Conservation (phyloP, 2,329 filamentous ascomycete genomes). For the Trichoderma lentiforme region DNA sequence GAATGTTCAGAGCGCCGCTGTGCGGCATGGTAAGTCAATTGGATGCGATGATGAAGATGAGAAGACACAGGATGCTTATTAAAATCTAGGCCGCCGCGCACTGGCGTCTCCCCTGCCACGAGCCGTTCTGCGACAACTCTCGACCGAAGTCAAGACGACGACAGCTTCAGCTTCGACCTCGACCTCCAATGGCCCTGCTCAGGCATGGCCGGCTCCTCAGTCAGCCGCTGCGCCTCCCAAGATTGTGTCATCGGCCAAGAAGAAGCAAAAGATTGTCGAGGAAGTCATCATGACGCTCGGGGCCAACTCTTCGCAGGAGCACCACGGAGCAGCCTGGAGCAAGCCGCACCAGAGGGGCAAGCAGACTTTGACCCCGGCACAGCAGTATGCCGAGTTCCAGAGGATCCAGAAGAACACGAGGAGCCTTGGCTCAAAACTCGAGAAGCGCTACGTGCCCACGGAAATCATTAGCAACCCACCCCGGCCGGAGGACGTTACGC, state of each 20-base stretch:
- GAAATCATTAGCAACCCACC: slow-evolving; percentile 71
- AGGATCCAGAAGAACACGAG: slow-evolving; percentile 42
- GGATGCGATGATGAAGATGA: not conserved
- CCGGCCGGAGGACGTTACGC: slow-evolving; percentile 72
- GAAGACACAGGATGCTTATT: not conserved
- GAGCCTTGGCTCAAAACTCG: slow-evolving; percentile 47
- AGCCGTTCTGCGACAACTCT: slow-evolving; percentile 32
- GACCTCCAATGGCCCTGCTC: slow-evolving; percentile 6
- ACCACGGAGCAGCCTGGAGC: slow-evolving; percentile 34
- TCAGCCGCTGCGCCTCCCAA: slow-evolving; percentile 24
- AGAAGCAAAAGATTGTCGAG: slow-evolving; percentile 35
- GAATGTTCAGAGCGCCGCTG: slow-evolving; percentile 53
- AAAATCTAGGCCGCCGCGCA: slow-evolving; percentile 48
- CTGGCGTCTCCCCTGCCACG: slow-evolving; percentile 44
- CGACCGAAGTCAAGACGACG: slow-evolving; percentile 29
- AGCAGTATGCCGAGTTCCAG: slow-evolving; percentile 40
- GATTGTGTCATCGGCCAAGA: slow-evolving; percentile 26
- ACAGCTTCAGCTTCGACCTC: slow-evolving; percentile 9
- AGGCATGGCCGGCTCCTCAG: slow-evolving; percentile 26
- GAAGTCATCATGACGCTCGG: slow-evolving; percentile 35
- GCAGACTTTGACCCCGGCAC: slow-evolving; percentile 35
- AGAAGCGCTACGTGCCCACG: slow-evolving; percentile 61
- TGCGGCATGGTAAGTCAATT: slow-evolving; percentile 51
- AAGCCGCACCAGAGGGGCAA: slow-evolving; percentile 30
- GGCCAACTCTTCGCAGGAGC: slow-evolving; percentile 35